Evolutionary conservation across 2,329 filamentous ascomycete species (phyloP), one percentile per base, ranked within the genome.

Genomic region (Paecilomyces variotii): DNA sequence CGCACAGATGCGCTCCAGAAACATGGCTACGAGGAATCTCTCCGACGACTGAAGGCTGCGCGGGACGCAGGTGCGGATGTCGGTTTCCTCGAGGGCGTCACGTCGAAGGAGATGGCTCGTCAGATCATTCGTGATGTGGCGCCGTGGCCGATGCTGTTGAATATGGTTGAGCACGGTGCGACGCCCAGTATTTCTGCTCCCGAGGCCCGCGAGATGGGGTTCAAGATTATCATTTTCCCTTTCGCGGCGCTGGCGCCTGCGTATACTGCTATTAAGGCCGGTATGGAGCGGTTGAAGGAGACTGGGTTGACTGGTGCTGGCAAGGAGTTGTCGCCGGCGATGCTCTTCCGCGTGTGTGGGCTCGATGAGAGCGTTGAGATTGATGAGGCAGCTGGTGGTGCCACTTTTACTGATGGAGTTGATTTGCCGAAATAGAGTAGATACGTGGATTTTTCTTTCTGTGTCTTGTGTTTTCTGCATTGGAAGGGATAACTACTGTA

Each of bases 111-210:
- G 52, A 70, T 74, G 67, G 73, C 74, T 28, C 63, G 63, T 14
- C 67, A 68, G 57, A 68, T 67, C 6, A 69, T 75, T 6, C 56
- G 66, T 49, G 73, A 76, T 51, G 66, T 78, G 57, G 70, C 67
- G 12, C 67, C 68, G 12, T 74, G 72, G 68, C 75, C 75, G 10
- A 62, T 77, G 62, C 56, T 79, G 53, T 60, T 78, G 58, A 79
- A 79, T 61, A 76, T 76, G 68, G 77, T 79, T 11, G 74, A 77
- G 61, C 72, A 76, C 58, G 76, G 76, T 9, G 66, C 71, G 5
- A 77, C 73, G 32, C 76, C 76, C n/a, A 66, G 68, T 14, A 68
- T 75, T 25, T 68, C 74, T 14, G 69, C 71, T 7, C 62, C 67
- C 14, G 74, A 78, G 59, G 74, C 75, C 4, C 60, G 65, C 35